These are phyloP conservation scores for Taiwanofungus camphoratus DNA, from an alignment of 1,284 basidiomycete genomes.

Conservation along the genomic window DNA sequence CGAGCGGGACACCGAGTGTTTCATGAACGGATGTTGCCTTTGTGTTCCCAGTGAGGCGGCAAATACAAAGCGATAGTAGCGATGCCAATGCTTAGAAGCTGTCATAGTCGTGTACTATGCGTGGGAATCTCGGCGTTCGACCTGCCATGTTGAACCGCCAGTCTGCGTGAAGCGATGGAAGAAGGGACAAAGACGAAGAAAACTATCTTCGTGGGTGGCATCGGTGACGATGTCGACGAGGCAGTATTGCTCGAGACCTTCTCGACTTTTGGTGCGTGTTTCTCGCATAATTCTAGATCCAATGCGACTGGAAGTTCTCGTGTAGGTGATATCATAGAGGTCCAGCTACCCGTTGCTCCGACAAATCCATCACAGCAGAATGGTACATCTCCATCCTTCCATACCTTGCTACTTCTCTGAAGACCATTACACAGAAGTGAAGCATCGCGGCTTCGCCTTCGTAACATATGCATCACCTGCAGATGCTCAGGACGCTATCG, in stretches of 20 bases:
- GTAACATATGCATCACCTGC: slow-evolving; percentile 70
- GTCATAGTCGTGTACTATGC: slow-evolving; percentile 3
- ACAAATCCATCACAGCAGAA: slow-evolving; percentile 51
- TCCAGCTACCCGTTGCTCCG: slow-evolving; percentile 68
- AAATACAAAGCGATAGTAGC: too few relatives aligned
- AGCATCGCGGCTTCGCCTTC: slow-evolving; percentile 80
- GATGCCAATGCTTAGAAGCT: too few relatives aligned
- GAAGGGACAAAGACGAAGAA: slow-evolving; percentile 78
- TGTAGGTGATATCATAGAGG: slow-evolving; percentile 74
- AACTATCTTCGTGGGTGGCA: slow-evolving; percentile 73
- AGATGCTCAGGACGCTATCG: slow-evolving; percentile 82
- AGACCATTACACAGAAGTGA: slow-evolving; percentile 41
- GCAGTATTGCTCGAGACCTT: slow-evolving; percentile 60
- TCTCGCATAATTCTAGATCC: slow-evolving; percentile 5
- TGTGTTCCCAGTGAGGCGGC: too few relatives aligned
- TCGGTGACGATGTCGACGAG: slow-evolving; percentile 74
- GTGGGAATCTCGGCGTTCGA: slow-evolving; percentile 19
- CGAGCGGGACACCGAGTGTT: too few relatives aligned
- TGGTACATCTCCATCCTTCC: slow-evolving; percentile 30
- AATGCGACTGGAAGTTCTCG: slow-evolving; percentile 3
- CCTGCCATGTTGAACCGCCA: slow-evolving; percentile 15
- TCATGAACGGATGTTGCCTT: too few relatives aligned
- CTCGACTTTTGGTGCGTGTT: slow-evolving; percentile 69
- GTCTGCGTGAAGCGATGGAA: slow-evolving; percentile 46
- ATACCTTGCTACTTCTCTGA: slow-evolving; percentile 6